phyloP scores from a whole-genome alignment of 805 yeast species.

The Yamadazyma kitorensis region DNA sequence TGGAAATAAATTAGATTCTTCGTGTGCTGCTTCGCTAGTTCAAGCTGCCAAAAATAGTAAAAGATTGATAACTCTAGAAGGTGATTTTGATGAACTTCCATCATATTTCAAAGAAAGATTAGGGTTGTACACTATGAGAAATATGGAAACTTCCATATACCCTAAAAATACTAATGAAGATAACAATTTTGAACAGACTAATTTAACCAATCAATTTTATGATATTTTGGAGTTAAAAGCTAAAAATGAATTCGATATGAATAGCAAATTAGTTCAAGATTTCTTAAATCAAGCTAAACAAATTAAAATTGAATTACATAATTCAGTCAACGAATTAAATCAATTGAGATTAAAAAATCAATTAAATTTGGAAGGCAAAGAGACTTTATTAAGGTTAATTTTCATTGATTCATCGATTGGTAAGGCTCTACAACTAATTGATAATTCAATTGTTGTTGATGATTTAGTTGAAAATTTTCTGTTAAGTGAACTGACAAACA shows the following conservation, averaged over 20 bases:
- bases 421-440: slow-evolving; percentile 48
- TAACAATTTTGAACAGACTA: slow-evolving; percentile 9
- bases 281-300: slow-evolving; percentile 25
- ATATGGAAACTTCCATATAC: slow-evolving; percentile 62
- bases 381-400: slow-evolving; percentile 64
- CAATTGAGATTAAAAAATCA: slow-evolving; percentile 53
- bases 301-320: slow-evolving; percentile 29
- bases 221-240: slow-evolving; percentile 32
- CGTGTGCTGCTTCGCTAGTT: slow-evolving; percentile 63
- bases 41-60: slow-evolving; percentile 66
- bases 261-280: slow-evolving; percentile 27
- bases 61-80: slow-evolving; percentile 64
- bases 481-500: slow-evolving; percentile 5
- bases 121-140: slow-evolving; percentile 77
- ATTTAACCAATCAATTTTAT: slow-evolving; percentile 28
- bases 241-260: slow-evolving; percentile 28
- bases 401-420: slow-evolving; percentile 68
- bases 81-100: slow-evolving; percentile 62
- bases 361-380: slow-evolving; percentile 69
- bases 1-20: slow-evolving; percentile 60
- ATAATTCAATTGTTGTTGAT: slow-evolving; percentile 29
- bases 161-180: slow-evolving; percentile 33
- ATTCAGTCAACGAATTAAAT: slow-evolving; percentile 49
- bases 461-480: slow-evolving; percentile 3
- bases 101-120: slow-evolving; percentile 64